phyloP scores from a whole-genome alignment of 352 stramenopile species.

The Blastocystis sp. region DNA sequence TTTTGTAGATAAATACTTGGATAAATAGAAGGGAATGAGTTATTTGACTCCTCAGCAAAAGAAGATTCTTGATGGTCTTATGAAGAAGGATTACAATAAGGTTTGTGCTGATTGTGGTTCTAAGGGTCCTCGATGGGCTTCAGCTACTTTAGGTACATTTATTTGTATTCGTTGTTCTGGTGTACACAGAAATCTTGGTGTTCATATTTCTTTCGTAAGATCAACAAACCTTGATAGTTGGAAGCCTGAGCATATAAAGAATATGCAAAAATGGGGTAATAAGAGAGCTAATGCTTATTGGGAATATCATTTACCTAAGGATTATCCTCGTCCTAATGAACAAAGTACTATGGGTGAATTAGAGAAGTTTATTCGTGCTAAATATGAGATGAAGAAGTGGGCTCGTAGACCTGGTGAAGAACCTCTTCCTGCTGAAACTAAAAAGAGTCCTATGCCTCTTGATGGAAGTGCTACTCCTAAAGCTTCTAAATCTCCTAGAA shows the following conservation, averaged over 20 bases:
- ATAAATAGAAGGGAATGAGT: too few relatives aligned
- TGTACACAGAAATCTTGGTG: slow-evolving; percentile 69
- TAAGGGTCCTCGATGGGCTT: slow-evolving; percentile 67
- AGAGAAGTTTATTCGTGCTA: slow-evolving; percentile 48
- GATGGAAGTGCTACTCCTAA: not conserved
- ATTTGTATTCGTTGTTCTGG: slow-evolving; percentile 75
- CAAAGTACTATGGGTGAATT: slow-evolving; percentile 44
- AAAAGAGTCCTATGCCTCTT: not conserved
- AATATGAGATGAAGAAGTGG: slow-evolving; percentile 43
- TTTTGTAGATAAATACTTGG: too few relatives aligned
- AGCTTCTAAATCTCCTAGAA: slow-evolving; percentile 1
- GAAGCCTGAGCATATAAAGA: slow-evolving; percentile 61
- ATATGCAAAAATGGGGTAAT: slow-evolving; percentile 74
- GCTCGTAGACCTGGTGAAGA: slow-evolving; percentile 15
- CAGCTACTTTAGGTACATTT: slow-evolving; percentile 73
- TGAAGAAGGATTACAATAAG: slow-evolving; percentile 68
- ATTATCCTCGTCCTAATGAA: slow-evolving; percentile 42
- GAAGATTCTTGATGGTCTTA: slow-evolving; percentile 49
- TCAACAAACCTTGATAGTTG: slow-evolving; percentile 75
- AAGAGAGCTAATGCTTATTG: slow-evolving; percentile 63
- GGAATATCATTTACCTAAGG: slow-evolving; percentile 55
- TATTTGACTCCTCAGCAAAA: slow-evolving; percentile 30
- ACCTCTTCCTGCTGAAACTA: slow-evolving; percentile 15
- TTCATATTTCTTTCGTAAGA: slow-evolving; percentile 72
- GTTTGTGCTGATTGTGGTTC: slow-evolving; percentile 65